Evolutionary conservation across 768 basidiomycete genomes (phyloP), one percentile per base, ranked within the genome.

Genomic region (Boletus rubescentipes): DNA sequence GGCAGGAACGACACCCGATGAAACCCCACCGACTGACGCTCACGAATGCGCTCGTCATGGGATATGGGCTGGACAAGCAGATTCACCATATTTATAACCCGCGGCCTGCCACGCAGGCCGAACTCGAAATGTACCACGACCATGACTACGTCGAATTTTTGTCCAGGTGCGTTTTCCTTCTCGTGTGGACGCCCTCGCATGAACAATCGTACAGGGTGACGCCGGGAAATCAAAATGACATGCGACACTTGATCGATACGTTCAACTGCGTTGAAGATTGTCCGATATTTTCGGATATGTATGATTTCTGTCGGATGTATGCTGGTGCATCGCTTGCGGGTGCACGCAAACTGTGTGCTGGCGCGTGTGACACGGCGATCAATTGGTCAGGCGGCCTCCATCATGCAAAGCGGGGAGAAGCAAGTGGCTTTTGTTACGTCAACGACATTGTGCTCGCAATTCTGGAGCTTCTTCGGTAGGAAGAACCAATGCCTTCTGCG

Each of bases 361-460:
- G 92, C 1, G 67, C 86, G 2, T 93, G 94, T 16, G 97, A 99
- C 72, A 98, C 96, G 39, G 97, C 97, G 0, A 93, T 99, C 63
- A 98, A 98, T 66, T 99, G 97, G 97, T 94, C 94, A 20, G 97
- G 97, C 1, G 97, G 97, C 0, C 79, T 99, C 18, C 97, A 99
- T 72, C 97, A 99, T 64, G 97, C 96, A 2, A 98, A 98, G 75
- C 89, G 95, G 58, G 91, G 92, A 0, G 96, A 98, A 73, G 95
- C 97, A 9, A 98, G 94, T 64, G 96, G 96, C 2, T 99, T 99
- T 69, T 99, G 96, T 72, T 99, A 98, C 69, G 83, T 98, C 20
- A 99, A 99, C 68, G 95, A 98, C 66, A 94, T 96, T 37, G 95
- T 98, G 1, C 78, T 99, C 1, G 93, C 87, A 0, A 97, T 99